phyloP scores from a whole-genome alignment of 2,329 filamentous ascomycete species.

The Arthrocladium fulminans region DNA sequence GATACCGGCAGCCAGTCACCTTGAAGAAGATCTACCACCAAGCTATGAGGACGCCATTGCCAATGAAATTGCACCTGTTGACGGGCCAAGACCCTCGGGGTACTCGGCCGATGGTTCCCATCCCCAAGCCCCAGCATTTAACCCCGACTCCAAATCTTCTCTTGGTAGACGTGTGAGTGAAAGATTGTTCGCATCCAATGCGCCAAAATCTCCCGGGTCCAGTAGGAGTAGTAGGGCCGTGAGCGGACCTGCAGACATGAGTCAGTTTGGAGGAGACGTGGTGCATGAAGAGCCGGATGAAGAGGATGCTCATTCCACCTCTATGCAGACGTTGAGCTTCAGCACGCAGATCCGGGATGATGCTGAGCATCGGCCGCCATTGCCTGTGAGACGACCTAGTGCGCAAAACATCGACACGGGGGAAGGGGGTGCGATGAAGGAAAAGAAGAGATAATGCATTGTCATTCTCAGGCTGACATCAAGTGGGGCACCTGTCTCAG shows the following conservation, averaged over 20 bases:
- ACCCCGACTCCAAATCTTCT: slow-evolving; percentile 16
- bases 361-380: slow-evolving; percentile 1
- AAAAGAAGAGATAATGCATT: background rate
- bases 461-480: background rate
- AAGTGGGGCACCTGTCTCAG: background rate
- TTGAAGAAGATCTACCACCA: slow-evolving; percentile 67
- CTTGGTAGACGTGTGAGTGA: slow-evolving; percentile 20
- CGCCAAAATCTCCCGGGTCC: slow-evolving; percentile 5
- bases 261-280: background rate
- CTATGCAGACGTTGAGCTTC: background rate
- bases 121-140: slow-evolving; percentile 14
- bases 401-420: background rate
- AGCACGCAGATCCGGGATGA: background rate
- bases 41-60: slow-evolving; percentile 93
- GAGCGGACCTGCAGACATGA: background rate
- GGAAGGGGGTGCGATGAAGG: too few relatives aligned
- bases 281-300: slow-evolving; percentile 4
- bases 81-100: slow-evolving; percentile 54
- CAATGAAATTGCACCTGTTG: slow-evolving; percentile 62
- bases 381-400: background rate
- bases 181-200: slow-evolving; percentile 18
- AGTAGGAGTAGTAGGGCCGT: background rate
- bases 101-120: slow-evolving; percentile 30
- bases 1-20: slow-evolving; percentile 6
- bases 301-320: background rate